phyloP scores from a whole-genome alignment of 202 grass and related monocot genomes.

The Elaeis oleifera region DNA sequence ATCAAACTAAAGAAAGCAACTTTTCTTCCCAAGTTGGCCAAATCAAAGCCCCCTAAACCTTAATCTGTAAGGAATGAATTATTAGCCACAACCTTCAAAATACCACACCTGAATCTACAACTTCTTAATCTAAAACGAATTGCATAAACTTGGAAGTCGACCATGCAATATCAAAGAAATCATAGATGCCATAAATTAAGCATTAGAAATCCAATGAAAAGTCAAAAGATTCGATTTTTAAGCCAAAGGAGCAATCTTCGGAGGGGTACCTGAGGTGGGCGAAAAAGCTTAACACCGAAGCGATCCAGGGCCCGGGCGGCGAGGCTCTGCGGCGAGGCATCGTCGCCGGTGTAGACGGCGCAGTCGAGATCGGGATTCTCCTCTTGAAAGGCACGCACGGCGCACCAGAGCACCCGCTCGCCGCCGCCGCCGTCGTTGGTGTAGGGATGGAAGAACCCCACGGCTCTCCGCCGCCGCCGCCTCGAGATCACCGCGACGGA shows the following conservation, averaged over 20 bases:
- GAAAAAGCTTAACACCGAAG: slow-evolving; percentile 65
- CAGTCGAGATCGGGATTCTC: slow-evolving; percentile 56
- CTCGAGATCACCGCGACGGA: background rate
- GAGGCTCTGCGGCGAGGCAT: slow-evolving; percentile 56
- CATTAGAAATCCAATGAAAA: background rate
- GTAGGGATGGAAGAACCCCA: slow-evolving; percentile 89
- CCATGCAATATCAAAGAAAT: too few relatives aligned
- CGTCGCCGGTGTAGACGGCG: slow-evolving; percentile 70
- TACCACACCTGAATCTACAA: too few relatives aligned
- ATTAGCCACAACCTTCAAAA: too few relatives aligned
- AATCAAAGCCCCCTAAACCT: too few relatives aligned
- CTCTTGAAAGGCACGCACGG: slow-evolving; percentile 67
- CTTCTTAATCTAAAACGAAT: too few relatives aligned
- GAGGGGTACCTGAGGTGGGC: slow-evolving; percentile 41
- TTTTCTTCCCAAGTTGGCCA: too few relatives aligned
- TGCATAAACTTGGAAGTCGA: too few relatives aligned
- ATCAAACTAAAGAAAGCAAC: too few relatives aligned
- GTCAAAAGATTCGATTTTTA: background rate
- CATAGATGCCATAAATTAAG: too few relatives aligned
- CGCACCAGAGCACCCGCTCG: slow-evolving; percentile 89
- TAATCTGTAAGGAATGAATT: too few relatives aligned
- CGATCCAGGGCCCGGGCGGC: slow-evolving; percentile 45
- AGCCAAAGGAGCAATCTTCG: background rate
- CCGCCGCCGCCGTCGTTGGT: slow-evolving; percentile 94
- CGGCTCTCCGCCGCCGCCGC: slow-evolving; percentile 13